Conservation (phyloP, 2,329 filamentous ascomycete species). For the Teratosphaeria destructans region DNA sequence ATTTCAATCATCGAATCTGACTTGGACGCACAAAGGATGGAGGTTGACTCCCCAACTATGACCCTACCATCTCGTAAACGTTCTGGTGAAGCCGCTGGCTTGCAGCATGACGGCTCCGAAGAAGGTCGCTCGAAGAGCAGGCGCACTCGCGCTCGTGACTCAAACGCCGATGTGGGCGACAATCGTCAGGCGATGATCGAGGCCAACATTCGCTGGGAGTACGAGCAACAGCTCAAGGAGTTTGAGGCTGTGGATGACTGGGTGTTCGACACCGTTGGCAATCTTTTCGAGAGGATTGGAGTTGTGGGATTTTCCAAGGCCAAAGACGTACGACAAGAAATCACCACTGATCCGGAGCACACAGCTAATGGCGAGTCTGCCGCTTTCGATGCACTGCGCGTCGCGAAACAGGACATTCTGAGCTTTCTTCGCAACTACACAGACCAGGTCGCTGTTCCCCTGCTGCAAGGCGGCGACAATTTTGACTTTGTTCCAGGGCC, state of each 20-base stretch:
- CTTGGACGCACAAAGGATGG: conserved; percentile 20
- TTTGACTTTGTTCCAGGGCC: conserved; percentile 11
- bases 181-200: conserved; percentile 26
- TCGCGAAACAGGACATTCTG: conserved; percentile 15
- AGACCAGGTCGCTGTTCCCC: conserved; percentile 15
- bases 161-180: conserved; percentile 36
- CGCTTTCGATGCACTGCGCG: conserved; percentile 5
- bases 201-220: conserved; percentile 44
- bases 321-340: conserved; percentile 19
- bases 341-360: conserved; percentile 6
- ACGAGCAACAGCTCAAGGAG: conserved; percentile 44
- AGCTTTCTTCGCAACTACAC: conserved; percentile 19
- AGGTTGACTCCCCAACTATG: conserved; percentile 23
- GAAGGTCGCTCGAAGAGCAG: conserved; percentile 49
- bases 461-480: conserved; percentile 15
- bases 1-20: conserved; percentile 5
- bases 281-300: conserved; percentile 42
- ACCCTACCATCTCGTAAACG: conserved; percentile 44
- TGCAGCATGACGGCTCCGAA: conserved; percentile 45
- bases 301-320: conserved; percentile 29
- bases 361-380: neutral
- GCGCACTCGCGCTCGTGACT: conserved; percentile 50
- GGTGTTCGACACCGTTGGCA: conserved; percentile 44
- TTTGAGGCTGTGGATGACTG: conserved; percentile 47
- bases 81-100: conserved; percentile 49